Evolutionary conservation across 805 yeast species (phyloP), one percentile per base, ranked within the genome.

Genomic region (Geotrichum ghanense): DNA sequence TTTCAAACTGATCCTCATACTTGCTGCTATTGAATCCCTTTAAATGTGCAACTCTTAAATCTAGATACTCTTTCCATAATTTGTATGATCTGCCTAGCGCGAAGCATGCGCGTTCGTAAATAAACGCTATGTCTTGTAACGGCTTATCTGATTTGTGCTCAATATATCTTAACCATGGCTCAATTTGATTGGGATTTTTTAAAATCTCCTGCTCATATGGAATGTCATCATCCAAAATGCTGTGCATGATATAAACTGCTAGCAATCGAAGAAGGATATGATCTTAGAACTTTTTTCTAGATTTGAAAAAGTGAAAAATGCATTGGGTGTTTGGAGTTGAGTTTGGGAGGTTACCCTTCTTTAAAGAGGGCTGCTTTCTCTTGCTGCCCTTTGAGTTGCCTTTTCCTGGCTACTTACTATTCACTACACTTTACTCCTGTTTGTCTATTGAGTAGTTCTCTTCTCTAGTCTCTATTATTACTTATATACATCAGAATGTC

Each of bases 41-140:
- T 3, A 67, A 53, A 12, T 63, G 50, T 2, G 58, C 59, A 0
- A 67, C 50, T 22, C 80, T 58, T 22, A 72, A 51, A 20, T 69
- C 70, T 21, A 78, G 51, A 52, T 76, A 78, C 7, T 59, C 39
- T 47, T 63, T 61, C 87, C 87, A 81, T 21, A 82, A 55, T 51
- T 74, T 72, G 50, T 71, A 71, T 2, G 78, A 73, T 44, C 73
- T 58, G 5, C 66, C 68, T 12, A 76, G 55, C 9, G 59, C 55
- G 6, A 54, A 51, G 14, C 74, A 70, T 0, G 83, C 80, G 56
- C 92, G 59, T 48, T 69, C 72, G 45, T 73, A 56, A 1, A 82
- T 66, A 47, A 73, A 76, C 2, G 53, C 52, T 22, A 55, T 58
- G 20, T 56, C 66, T 22, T 42, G 42, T 1, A 60, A 35, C 0